Evolutionary conservation across 139 green algal species (phyloP).

Genomic region (Chlorella sp.): DNA sequence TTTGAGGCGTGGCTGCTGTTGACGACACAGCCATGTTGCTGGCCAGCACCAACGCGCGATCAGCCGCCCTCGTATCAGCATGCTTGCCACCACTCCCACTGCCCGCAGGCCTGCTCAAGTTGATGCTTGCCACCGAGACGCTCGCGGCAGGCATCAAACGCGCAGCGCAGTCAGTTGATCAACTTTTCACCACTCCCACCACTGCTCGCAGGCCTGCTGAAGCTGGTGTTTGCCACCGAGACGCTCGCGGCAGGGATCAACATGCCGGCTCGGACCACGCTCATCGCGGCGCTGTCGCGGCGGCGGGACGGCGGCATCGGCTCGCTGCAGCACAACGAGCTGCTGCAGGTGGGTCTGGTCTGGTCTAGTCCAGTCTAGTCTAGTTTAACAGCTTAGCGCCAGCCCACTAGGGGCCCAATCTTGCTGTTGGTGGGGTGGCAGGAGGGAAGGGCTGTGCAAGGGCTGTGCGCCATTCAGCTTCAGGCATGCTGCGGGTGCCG

Average conservation of each 20-base stretch:
- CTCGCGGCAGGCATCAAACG: slow-evolving; percentile 97
- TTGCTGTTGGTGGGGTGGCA: no score
- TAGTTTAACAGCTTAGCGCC: no score
- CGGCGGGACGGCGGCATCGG: slow-evolving; percentile 59
- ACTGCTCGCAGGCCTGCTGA: slow-evolving; percentile 39
- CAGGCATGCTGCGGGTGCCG: no score
- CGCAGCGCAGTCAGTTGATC: no score
- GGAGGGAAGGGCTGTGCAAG: no score
- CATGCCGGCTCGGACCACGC: slow-evolving; percentile 95
- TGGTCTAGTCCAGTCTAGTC: no score
- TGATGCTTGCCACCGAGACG: slow-evolving; percentile 98
- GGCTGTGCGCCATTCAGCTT: no score
- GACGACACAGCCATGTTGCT: no score
- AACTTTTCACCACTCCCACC: no score
- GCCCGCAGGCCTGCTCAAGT: slow-evolving; percentile 67
- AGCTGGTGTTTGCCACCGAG: slow-evolving; percentile 96
- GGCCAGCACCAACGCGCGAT: no score
- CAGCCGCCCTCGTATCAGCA: not conserved
- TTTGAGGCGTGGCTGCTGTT: no score
- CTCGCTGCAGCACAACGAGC: slow-evolving; percentile 86
- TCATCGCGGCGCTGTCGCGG: slow-evolving; percentile 79
- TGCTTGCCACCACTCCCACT: not conserved
- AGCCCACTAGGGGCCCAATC: no score
- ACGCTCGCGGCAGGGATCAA: slow-evolving; percentile 98
- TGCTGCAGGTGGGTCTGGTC: slow-evolving; percentile 88